Evolutionary conservation across 257 asterid species (phyloP), one percentile per base, ranked within the genome.

Genomic region (Fraxinus excelsior): DNA sequence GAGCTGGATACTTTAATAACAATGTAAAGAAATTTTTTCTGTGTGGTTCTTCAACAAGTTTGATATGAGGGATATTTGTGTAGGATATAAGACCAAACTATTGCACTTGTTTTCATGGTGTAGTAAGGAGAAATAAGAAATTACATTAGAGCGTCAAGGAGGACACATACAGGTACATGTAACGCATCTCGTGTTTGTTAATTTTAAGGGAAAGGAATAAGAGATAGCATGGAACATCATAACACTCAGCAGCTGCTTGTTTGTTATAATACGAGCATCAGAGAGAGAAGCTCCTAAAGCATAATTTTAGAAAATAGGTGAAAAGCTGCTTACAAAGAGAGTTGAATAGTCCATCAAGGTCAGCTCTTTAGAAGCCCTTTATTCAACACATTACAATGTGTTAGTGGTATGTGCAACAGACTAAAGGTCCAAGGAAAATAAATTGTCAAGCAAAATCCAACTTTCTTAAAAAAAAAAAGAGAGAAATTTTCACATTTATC

Each of bases 211-310:
- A n/a, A n/a, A n/a, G n/a, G n/a, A n/a, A n/a, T n/a, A n/a, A n/a
- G n/a, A n/a, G n/a, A n/a, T n/a, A n/a, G 65, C 23, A n/a, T 18
- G 12, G 26, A n/a, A 56, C 25, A 7, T 18, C 65, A 56, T n/a
- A 56, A n/a, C 99, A 88, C 79, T 90, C 94, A 23, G 99, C 80
- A 64, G 98, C 98, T 76, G 97, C 97, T 87, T 89, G 98, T 95
- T 98, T n/a, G 97, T 90, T 74, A 95, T 95, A 64, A 88, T 80
- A 71, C 91, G 97, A 77, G 99, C 97, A 29, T 98, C 99, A 31
- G 91, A n/a, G n/a, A n/a, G n/a, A n/a, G n/a, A n/a, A n/a, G n/a
- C n/a, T n/a, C n/a, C n/a, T n/a, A n/a, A n/a, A 72, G 18, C 29
- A 67, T 72, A 35, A 77, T n/a, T 18, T 53, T 21, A 83, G 76